Conservation (phyloP, 1,284 basidiomycete species). For the Gastroboletus turbinatus region DNA sequence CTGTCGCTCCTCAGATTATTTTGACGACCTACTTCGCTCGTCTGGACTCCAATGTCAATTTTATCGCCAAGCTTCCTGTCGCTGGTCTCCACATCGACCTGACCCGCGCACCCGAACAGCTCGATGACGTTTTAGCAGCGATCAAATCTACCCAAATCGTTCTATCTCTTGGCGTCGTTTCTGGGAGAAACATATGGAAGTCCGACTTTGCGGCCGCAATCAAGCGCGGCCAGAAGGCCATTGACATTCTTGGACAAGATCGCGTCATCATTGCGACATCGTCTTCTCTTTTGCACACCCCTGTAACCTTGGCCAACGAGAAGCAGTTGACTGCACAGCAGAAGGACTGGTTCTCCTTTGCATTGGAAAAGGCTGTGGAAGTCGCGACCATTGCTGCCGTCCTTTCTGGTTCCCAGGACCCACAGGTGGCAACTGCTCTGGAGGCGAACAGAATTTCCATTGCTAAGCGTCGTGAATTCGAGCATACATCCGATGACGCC, state of each 20-base stretch:
- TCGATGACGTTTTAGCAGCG: slow-evolving; percentile 82
- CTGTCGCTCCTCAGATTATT: slow-evolving; percentile 88
- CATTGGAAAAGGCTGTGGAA: slow-evolving; percentile 94
- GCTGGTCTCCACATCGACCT: slow-evolving; percentile 97
- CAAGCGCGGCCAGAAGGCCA: slow-evolving; percentile 83
- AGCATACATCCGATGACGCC: slow-evolving; percentile 91
- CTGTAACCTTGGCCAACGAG: slow-evolving; percentile 93
- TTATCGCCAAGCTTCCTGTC: slow-evolving; percentile 90
- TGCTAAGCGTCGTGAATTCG: slow-evolving; percentile 93
- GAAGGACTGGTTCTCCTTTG: slow-evolving; percentile 99
- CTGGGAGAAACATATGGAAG: slow-evolving; percentile 99
- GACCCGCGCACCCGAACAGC: slow-evolving; percentile 89
- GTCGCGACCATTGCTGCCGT: slow-evolving; percentile 86
- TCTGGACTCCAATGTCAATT: slow-evolving; percentile 90
- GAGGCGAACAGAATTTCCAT: slow-evolving; percentile 93
- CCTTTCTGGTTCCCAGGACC: slow-evolving; percentile 80
- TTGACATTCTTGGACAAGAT: slow-evolving; percentile 78
- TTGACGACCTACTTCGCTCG: slow-evolving; percentile 97
- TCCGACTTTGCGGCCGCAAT: slow-evolving; percentile 88
- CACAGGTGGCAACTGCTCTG: slow-evolving; percentile 66
- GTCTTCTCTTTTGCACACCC: slow-evolving; percentile 97
- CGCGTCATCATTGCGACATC: slow-evolving; percentile 95
- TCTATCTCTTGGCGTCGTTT: slow-evolving; percentile 95
- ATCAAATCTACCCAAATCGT: slow-evolving; percentile 81
- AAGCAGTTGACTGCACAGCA: slow-evolving; percentile 89